These are phyloP conservation scores for Xylaria digitata DNA, from an alignment of 2,329 filamentous ascomycete genomes.

Conservation along the genomic window DNA sequence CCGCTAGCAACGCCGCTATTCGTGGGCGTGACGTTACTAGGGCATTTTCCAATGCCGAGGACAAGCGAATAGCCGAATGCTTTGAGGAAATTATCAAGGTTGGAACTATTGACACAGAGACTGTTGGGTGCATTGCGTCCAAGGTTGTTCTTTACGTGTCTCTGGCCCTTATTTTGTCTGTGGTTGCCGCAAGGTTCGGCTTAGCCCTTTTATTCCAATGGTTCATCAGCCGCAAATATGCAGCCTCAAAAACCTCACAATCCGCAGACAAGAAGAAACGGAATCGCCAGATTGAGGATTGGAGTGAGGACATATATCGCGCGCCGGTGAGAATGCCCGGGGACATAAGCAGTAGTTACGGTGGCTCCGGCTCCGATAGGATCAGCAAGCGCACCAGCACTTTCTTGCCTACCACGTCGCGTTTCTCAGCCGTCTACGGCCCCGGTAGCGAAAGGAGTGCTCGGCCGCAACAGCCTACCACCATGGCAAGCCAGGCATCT, in stretches of 20 bases:
- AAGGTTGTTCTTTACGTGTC: slow-evolving; percentile 97
- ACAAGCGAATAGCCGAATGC: slow-evolving; percentile 87
- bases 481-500: slow-evolving; percentile 91
- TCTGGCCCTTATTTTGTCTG: slow-evolving; percentile 88
- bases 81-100: slow-evolving; percentile 95
- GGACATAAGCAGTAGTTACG: slow-evolving; percentile 74
- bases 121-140: slow-evolving; percentile 95
- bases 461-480: slow-evolving; percentile 74
- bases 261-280: slow-evolving; percentile 83
- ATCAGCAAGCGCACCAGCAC: slow-evolving; percentile 82
- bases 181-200: slow-evolving; percentile 87
- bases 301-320: slow-evolving; percentile 97
- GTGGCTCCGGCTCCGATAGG: slow-evolving; percentile 73
- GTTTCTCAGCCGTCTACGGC: slow-evolving; percentile 89
- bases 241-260: slow-evolving; percentile 85
- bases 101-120: slow-evolving; percentile 93
- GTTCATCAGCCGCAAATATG: slow-evolving; percentile 91
- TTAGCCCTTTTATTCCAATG: slow-evolving; percentile 94
- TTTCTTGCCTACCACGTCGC: slow-evolving; percentile 92
- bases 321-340: slow-evolving; percentile 84
- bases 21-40: slow-evolving; percentile 90
- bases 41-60: slow-evolving; percentile 79
- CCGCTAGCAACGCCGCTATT: slow-evolving; percentile 69
- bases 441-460: slow-evolving; percentile 69
- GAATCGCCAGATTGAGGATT: slow-evolving; percentile 94